These are phyloP conservation scores for Septoria linicola DNA, from an alignment of 2,329 filamentous ascomycete genomes.

Conservation along the genomic window DNA sequence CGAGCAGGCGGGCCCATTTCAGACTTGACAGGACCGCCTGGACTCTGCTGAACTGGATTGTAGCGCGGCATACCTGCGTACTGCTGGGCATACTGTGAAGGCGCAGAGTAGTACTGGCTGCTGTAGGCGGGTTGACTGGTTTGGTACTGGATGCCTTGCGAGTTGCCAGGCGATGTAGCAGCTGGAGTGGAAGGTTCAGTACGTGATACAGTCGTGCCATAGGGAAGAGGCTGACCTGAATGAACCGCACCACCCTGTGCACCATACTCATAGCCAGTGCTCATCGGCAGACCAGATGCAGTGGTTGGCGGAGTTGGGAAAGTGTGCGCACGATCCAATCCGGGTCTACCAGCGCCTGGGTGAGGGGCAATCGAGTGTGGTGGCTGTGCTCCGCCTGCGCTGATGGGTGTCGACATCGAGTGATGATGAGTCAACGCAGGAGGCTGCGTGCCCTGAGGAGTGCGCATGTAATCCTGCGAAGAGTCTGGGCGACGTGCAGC, in stretches of 20 bases:
- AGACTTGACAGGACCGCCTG: slow-evolving; percentile 69
- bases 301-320: slow-evolving; percentile 93
- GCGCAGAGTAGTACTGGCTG: slow-evolving; percentile 71
- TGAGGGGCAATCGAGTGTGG: slow-evolving; percentile 63
- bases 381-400: slow-evolving; percentile 64
- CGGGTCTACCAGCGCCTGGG: slow-evolving; percentile 62
- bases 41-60: slow-evolving; percentile 53
- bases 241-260: slow-evolving; percentile 47
- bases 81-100: slow-evolving; percentile 55
- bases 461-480: slow-evolving; percentile 58
- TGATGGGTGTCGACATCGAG: slow-evolving; percentile 62
- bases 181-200: slow-evolving; percentile 91
- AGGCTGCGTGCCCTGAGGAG: slow-evolving; percentile 57
- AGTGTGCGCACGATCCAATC: slow-evolving; percentile 80
- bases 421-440: slow-evolving; percentile 72
- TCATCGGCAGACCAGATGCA: slow-evolving; percentile 74
- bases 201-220: slow-evolving; percentile 74
- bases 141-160: slow-evolving; percentile 81
- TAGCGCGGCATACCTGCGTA: slow-evolving; percentile 67
- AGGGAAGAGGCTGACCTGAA: slow-evolving; percentile 71
- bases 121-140: slow-evolving; percentile 68
- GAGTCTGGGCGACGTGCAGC: slow-evolving; percentile 66
- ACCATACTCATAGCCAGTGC: slow-evolving; percentile 82
- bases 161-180: slow-evolving; percentile 72
- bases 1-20: slow-evolving; percentile 84